Evolutionary conservation across 2,329 filamentous ascomycete species (phyloP).

Genomic region (Penicillium italicum): DNA sequence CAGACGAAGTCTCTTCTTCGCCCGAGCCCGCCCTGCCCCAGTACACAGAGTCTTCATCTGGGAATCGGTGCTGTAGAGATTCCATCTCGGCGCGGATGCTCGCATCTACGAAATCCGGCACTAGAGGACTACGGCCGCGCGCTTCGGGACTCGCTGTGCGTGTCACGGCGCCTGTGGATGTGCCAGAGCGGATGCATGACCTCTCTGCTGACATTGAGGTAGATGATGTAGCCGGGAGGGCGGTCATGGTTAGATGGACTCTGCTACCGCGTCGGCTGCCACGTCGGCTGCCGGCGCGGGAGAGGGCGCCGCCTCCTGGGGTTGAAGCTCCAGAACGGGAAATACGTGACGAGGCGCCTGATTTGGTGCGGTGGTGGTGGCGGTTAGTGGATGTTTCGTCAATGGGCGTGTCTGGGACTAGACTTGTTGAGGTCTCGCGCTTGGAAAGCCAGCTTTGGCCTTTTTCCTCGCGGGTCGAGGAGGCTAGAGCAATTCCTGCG

Average conservation of each 20-base stretch:
- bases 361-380: constrained; percentile 26
- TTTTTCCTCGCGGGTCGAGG: constrained; percentile 57
- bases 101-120: constrained; percentile 52
- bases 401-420: constrained; percentile 42
- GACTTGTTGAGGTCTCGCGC: constrained; percentile 54
- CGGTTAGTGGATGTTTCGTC: constrained; percentile 27
- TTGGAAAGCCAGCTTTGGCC: constrained; percentile 61
- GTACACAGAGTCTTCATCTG: constrained; percentile 19
- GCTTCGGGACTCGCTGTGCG: constrained; percentile 14
- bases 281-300: constrained; percentile 31
- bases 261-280: constrained; percentile 28
- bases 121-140: constrained; percentile 19
- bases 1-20: constrained; percentile 27
- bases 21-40: constrained; percentile 10
- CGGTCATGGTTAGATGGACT: constrained; percentile 37
- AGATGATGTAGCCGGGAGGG: constrained; percentile 11
- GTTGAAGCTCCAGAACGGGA: constrained; percentile 38
- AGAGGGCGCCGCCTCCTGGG: constrained; percentile 26
- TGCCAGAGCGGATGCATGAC: not conserved
- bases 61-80: constrained; percentile 24
- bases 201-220: not conserved
- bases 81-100: constrained; percentile 40
- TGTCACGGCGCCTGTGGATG: not conserved
- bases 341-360: constrained; percentile 24
- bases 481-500: constrained; percentile 55